phyloP scores from a whole-genome alignment of 345 rosid species.

The Gossypium mustelinum region DNA sequence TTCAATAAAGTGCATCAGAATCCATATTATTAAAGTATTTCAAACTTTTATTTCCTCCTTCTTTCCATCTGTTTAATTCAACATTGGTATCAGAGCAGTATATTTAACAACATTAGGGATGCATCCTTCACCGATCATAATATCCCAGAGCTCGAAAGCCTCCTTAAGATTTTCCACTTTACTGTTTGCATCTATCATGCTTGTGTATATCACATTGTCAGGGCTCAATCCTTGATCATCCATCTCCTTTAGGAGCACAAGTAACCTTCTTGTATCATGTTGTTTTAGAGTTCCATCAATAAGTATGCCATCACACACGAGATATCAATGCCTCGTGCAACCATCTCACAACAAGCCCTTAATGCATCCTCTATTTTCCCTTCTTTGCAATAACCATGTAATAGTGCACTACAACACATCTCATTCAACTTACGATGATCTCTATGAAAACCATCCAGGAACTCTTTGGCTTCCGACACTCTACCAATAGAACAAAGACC shows the following conservation, averaged over 20 bases:
- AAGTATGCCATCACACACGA: conserved; percentile 74
- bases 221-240: conserved; percentile 58
- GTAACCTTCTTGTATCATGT: conserved; percentile 41
- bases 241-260: conserved; percentile 65
- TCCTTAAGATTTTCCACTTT: conserved; percentile 31
- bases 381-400: conserved; percentile 78
- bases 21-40: too few relatives aligned
- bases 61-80: too few relatives aligned
- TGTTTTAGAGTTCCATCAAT: conserved; percentile 66
- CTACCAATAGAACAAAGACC: conserved; percentile 69
- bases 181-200: conserved; percentile 77
- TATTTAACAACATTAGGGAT: too few relatives aligned
- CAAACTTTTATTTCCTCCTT: too few relatives aligned
- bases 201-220: conserved; percentile 66
- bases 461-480: conserved; percentile 65
- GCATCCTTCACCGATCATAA: too few relatives aligned
- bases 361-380: conserved; percentile 73
- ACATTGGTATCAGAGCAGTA: too few relatives aligned
- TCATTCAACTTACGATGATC: conserved; percentile 59
- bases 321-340: conserved; percentile 55
- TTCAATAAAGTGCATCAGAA: too few relatives aligned
- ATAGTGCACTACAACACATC: conserved; percentile 72
- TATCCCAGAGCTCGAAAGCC: too few relatives aligned
- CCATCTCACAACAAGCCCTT: conserved; percentile 42
- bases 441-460: conserved; percentile 60